These are phyloP conservation scores for Epichloe elymi DNA, from an alignment of 2,329 filamentous ascomycete species.

Conservation along the genomic window DNA sequence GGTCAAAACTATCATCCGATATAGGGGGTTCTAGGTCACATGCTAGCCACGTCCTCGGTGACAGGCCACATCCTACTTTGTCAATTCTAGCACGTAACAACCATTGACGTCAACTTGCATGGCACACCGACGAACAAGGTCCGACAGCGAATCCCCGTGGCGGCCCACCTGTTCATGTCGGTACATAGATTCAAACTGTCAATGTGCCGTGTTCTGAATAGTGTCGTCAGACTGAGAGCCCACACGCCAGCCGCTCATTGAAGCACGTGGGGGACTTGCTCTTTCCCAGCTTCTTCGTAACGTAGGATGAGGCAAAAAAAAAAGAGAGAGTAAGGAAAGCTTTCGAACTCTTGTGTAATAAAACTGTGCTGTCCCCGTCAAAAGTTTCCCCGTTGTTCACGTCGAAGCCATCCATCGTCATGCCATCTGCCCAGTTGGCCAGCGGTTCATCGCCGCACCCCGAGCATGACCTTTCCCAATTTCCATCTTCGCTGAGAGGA, in stretches of 20 bases:
- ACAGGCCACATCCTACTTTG: no score
- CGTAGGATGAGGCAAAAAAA: neutral
- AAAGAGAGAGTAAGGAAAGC: neutral
- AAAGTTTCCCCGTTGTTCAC: neutral
- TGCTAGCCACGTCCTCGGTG: no score
- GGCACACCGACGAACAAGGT: conserved; percentile 16
- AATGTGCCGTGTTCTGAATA: conserved; percentile 7
- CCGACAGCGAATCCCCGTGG: conserved; percentile 15
- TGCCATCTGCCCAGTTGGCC: conserved; percentile 6
- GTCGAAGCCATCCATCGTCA: neutral
- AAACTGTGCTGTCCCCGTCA: no score
- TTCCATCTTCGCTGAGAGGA: conserved; percentile 37
- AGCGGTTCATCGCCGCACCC: conserved; percentile 8
- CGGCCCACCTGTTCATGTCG: conserved; percentile 8
- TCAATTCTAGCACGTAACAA: no score
- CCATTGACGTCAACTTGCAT: conserved; percentile 1
- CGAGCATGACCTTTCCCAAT: conserved; percentile 28
- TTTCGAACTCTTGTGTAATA: no score
- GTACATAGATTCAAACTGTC: conserved; percentile 6
- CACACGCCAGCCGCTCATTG: conserved; percentile 1
- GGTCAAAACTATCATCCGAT: no score
- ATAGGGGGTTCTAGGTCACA: no score
- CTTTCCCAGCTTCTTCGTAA: neutral
- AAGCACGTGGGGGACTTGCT: conserved; percentile 12
- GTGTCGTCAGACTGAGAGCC: neutral